These are phyloP conservation scores for Crepidotus variabilis DNA, from an alignment of 768 basidiomycete species.

Conservation along the genomic window DNA sequence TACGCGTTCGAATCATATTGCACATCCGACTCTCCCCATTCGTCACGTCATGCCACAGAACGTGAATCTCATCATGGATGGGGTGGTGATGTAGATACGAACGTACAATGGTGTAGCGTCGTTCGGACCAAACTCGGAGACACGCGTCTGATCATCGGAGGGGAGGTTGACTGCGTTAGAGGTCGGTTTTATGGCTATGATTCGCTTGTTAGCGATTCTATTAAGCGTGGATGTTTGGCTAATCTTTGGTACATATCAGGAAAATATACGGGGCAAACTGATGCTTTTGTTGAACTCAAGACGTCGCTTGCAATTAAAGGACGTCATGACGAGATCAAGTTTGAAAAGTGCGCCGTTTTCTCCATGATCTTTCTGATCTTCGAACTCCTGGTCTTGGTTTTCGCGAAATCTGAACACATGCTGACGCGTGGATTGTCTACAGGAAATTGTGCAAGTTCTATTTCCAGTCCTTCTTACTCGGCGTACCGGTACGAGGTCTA, in stretches of 20 bases:
- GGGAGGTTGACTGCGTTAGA: conserved; percentile 88
- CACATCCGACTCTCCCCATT: conserved; percentile 45
- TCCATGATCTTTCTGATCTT: conserved; percentile 2
- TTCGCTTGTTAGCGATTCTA: conserved; percentile 1
- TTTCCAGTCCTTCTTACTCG: conserved; percentile 87
- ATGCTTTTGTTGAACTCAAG: conserved; percentile 82
- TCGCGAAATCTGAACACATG: not conserved
- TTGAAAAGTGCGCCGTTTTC: conserved; percentile 62
- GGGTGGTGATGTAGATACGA: conserved; percentile 83
- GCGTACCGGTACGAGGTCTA: conserved; percentile 67
- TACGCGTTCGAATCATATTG: conserved; percentile 91
- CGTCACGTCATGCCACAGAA: not conserved
- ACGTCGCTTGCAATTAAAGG: conserved; percentile 73
- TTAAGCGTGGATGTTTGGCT: conserved; percentile 2
- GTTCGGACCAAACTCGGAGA: conserved; percentile 82
- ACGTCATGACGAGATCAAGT: conserved; percentile 59
- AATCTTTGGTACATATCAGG: conserved; percentile 33
- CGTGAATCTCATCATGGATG: conserved; percentile 44
- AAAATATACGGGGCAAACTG: conserved; percentile 54
- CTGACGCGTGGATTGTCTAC: conserved; percentile 9
- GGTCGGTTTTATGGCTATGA: conserved; percentile 37
- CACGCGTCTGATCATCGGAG: conserved; percentile 72
- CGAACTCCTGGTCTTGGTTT: conserved; percentile 5
- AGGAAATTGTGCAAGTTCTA: conserved; percentile 93
- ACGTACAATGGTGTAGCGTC: conserved; percentile 87